Percentiles rank a stretch among this genome's conserved stretches.
Conservation (phyloP, 225 moss, liverwort and hornwort species). For the Lunularia cruciata region DNA sequence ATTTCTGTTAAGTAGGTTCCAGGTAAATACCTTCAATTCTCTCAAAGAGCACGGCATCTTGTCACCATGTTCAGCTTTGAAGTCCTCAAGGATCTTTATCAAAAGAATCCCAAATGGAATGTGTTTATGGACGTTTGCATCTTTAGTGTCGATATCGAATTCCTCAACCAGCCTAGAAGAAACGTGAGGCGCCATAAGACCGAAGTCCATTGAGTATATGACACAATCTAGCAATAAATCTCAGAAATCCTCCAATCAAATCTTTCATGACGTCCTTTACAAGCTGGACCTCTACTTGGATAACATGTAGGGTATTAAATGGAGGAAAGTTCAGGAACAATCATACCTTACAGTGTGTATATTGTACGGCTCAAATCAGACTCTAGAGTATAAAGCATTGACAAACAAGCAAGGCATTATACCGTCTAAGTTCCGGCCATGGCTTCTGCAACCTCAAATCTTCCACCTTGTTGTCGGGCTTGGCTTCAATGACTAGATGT, state of each 20-base stretch:
- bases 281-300: no score
- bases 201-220: no score
- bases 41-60: constrained; percentile 74
- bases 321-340: no score
- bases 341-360: no score
- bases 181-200: neutral
- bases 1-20: neutral
- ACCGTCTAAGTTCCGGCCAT: constrained; percentile 96
- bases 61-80: constrained; percentile 74
- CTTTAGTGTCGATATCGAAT: constrained; percentile 83
- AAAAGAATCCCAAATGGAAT: constrained; percentile 94
- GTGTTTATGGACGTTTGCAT: constrained; percentile 75
- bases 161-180: constrained; percentile 77
- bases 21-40: constrained; percentile 69
- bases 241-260: no score
- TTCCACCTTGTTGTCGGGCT: constrained; percentile 96
- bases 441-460: constrained; percentile 97
- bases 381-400: no score
- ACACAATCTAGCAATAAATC: neutral
- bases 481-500: constrained; percentile 88
- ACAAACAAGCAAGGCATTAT: neutral
- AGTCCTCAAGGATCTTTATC: constrained; percentile 84
- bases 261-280: no score
- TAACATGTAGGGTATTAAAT: no score
- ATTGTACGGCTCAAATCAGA: no score